phyloP scores from a whole-genome alignment of 2,329 filamentous ascomycete species.

The Penicillium digitatum region DNA sequence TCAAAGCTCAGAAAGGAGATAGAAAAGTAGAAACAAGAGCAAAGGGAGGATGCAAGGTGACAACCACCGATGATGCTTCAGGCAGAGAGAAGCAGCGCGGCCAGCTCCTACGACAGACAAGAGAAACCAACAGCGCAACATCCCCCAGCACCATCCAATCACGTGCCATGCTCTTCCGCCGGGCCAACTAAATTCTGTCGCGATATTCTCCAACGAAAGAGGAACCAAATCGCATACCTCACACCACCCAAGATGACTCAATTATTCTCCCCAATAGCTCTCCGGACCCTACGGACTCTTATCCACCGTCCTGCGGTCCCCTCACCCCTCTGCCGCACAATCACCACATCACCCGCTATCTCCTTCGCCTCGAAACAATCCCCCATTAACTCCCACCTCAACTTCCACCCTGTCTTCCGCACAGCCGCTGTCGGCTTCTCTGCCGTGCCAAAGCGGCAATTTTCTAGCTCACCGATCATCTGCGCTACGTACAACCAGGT shows the following conservation, averaged over 20 bases:
- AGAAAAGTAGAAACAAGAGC: conserved; percentile 5
- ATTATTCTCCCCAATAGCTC: conserved; percentile 32
- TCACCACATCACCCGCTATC: conserved; percentile 19
- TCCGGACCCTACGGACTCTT: conserved; percentile 35
- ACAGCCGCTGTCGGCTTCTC: conserved; percentile 21
- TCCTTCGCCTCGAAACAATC: conserved; percentile 18
- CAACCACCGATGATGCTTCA: conserved; percentile 18
- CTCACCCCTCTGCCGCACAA: conserved; percentile 22
- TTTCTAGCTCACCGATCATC: conserved; percentile 56
- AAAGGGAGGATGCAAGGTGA: conserved; percentile 18
- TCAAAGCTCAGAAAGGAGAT: conserved; percentile 4
- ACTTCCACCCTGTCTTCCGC: conserved; percentile 31
- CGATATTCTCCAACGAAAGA: conserved; percentile 11
- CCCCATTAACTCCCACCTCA: conserved; percentile 19
- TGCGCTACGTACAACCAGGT: conserved; percentile 71
- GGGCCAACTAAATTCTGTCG: conserved; percentile 9
- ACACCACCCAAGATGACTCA: conserved; percentile 31
- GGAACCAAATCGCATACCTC: not conserved
- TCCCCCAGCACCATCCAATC: conserved; percentile 3
- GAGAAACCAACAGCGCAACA: conserved; percentile 28
- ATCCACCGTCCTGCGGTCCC: conserved; percentile 24
- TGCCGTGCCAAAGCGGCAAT: conserved; percentile 40
- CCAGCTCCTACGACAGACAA: conserved; percentile 34
- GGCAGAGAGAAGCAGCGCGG: conserved; percentile 31
- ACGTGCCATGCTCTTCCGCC: conserved; percentile 21